Percentiles rank a stretch among this genome's conserved stretches.
Evolutionary conservation across 106 monocot genomes (phyloP).

Genomic region (Amphibolis antarctica): DNA sequence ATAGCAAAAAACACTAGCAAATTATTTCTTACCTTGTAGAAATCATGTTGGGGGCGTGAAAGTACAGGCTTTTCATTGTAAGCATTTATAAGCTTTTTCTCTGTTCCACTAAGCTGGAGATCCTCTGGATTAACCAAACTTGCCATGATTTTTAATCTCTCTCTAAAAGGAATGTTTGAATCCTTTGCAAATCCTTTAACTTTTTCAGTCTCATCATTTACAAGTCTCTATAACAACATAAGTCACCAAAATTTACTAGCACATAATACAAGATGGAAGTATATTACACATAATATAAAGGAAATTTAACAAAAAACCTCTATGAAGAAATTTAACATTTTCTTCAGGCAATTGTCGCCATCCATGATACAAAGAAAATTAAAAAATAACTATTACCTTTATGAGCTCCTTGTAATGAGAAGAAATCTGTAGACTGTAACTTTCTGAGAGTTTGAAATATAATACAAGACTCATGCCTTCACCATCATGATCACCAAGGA

Average conservation of each 20-base stretch:
- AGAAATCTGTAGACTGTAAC: constrained; percentile 47
- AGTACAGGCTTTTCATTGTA: constrained; percentile 96
- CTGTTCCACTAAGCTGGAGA: constrained; percentile 55
- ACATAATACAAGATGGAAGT: too few relatives aligned
- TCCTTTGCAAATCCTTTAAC: constrained; percentile 74
- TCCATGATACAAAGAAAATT: background rate
- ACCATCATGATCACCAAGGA: constrained; percentile 84
- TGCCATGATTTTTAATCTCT: constrained; percentile 86
- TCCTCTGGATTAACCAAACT: constrained; percentile 81
- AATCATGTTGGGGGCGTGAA: constrained; percentile 86
- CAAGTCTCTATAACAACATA: constrained; percentile 48
- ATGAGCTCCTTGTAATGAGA: constrained; percentile 58
- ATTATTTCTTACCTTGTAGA: constrained; percentile 40
- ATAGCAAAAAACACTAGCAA: too few relatives aligned
- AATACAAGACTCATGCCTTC: constrained; percentile 77
- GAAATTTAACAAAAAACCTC: background rate
- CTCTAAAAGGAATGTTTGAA: constrained; percentile 57
- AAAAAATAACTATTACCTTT: constrained; percentile 26
- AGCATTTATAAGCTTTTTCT: constrained; percentile 72
- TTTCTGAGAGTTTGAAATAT: constrained; percentile 83
- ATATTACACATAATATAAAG: background rate
- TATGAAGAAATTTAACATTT: too few relatives aligned
- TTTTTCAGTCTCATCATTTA: constrained; percentile 77
- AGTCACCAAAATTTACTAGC: background rate
- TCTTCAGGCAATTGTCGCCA: too few relatives aligned